Percentiles rank a stretch among this genome's conserved stretches.
These are phyloP conservation scores for Ciborinia camelliae DNA, from an alignment of 2,329 filamentous ascomycete genomes.

Conservation along the genomic window DNA sequence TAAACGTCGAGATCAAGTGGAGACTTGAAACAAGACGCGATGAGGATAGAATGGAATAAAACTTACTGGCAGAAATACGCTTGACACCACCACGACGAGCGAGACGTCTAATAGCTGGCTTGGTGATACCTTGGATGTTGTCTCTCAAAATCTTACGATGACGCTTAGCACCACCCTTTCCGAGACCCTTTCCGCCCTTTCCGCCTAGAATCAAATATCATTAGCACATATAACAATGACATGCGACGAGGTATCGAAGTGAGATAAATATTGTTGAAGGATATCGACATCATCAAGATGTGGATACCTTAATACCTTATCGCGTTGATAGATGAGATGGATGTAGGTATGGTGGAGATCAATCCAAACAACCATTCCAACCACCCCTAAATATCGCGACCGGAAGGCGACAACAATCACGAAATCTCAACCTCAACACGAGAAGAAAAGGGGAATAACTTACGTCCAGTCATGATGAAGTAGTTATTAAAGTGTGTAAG, in stretches of 20 bases:
- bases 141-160: conserved; percentile 99
- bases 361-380: conserved; percentile 7
- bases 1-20: neutral
- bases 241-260: conserved; percentile 51
- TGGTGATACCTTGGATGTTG: conserved; percentile 99
- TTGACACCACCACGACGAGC: conserved; percentile 99
- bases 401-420: conserved; percentile 55
- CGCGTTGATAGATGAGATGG: conserved; percentile 15
- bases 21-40: conserved; percentile 64
- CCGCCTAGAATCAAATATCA: conserved; percentile 27
- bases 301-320: conserved; percentile 17
- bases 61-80: conserved; percentile 92
- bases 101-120: conserved; percentile 97
- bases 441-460: conserved; percentile 39
- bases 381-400: conserved; percentile 11
- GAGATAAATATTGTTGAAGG: conserved; percentile 35
- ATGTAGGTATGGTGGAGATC: neutral
- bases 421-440: conserved; percentile 52
- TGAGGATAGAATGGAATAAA: conserved; percentile 48
- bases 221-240: conserved; percentile 31
- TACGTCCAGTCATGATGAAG: conserved; percentile 57
- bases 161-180: conserved; percentile 98
- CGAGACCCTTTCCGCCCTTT: conserved; percentile 88
- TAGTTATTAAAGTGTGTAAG: conserved; percentile 32
- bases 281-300: conserved; percentile 7